Evolutionary conservation across 768 basidiomycete genomes (phyloP).

Genomic region (Pisolithus albus): DNA sequence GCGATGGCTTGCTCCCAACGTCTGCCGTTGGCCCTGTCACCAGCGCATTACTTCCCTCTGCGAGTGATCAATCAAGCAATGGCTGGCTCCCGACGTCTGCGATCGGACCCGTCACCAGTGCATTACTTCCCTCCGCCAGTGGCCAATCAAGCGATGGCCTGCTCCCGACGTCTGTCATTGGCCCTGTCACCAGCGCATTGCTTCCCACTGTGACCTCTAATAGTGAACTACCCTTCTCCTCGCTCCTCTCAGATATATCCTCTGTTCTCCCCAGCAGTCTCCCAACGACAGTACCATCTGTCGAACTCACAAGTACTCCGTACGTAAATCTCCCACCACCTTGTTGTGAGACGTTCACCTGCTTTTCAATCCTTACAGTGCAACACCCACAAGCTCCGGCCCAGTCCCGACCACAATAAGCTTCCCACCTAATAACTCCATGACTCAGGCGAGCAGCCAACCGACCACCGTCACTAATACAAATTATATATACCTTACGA

Average conservation of each 20-base stretch:
- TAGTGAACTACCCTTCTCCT: neutral
- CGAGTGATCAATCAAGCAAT: neutral
- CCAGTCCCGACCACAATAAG: conserved; percentile 23
- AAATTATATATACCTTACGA: conserved; percentile 29
- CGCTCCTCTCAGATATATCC: neutral
- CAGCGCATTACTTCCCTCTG: neutral
- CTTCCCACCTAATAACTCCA: conserved; percentile 20
- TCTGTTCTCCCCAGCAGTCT: conserved; percentile 3
- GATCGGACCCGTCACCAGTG: neutral
- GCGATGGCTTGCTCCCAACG: neutral
- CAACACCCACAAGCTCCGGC: conserved; percentile 2
- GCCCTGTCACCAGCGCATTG: neutral
- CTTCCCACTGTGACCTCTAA: neutral
- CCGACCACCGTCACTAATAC: conserved; percentile 10
- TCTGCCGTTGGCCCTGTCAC: neutral
- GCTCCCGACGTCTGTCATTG: neutral
- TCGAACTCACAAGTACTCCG: neutral
- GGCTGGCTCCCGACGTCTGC: neutral
- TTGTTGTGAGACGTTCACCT: neutral
- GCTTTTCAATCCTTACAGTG: neutral
- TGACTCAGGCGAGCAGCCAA: conserved; percentile 4
- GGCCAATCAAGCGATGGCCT: neutral
- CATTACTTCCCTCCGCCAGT: neutral
- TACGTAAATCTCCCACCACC: neutral
- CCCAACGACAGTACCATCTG: neutral